A percentile compares a stretch with the other conserved stretches of the same genome.
These are phyloP conservation scores for Saturnispora sanitii DNA, from an alignment of 805 yeast species.

Conservation along the genomic window DNA sequence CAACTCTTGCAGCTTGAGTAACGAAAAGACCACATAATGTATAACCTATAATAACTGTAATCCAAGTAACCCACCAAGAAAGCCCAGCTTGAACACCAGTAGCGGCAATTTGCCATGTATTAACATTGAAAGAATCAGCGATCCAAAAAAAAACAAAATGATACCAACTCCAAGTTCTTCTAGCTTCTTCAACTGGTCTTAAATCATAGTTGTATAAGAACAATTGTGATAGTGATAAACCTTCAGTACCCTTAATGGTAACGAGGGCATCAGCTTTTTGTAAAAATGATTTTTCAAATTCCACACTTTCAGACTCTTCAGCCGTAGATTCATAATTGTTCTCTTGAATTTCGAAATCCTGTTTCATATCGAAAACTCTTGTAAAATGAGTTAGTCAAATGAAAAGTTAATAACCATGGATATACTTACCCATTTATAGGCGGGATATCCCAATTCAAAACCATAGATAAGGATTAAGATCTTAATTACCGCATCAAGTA, in stretches of 20 bases:
- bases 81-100: conserved; percentile 72
- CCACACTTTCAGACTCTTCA: neutral
- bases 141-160: conserved; percentile 77
- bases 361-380: neutral
- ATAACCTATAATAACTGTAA: conserved; percentile 83
- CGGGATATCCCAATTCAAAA: no score
- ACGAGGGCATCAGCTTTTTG: conserved; percentile 9
- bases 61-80: conserved; percentile 89
- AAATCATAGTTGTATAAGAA: conserved; percentile 69
- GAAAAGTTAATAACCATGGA: neutral
- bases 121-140: conserved; percentile 82
- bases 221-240: conserved; percentile 44
- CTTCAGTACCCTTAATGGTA: conserved; percentile 24
- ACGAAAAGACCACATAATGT: conserved; percentile 60
- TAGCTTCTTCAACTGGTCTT: conserved; percentile 62
- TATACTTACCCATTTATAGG: no score
- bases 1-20: conserved; percentile 63
- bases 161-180: conserved; percentile 82
- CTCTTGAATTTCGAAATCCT: neutral
- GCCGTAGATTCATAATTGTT: neutral
- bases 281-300: neutral
- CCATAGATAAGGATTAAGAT: no score
- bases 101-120: conserved; percentile 87
- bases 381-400: no score
- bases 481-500: no score